A percentile compares a stretch with the other conserved stretches of the same genome.
Evolutionary conservation across 2,329 filamentous ascomycete species (phyloP).

Genomic region (Juglanconis sp.): DNA sequence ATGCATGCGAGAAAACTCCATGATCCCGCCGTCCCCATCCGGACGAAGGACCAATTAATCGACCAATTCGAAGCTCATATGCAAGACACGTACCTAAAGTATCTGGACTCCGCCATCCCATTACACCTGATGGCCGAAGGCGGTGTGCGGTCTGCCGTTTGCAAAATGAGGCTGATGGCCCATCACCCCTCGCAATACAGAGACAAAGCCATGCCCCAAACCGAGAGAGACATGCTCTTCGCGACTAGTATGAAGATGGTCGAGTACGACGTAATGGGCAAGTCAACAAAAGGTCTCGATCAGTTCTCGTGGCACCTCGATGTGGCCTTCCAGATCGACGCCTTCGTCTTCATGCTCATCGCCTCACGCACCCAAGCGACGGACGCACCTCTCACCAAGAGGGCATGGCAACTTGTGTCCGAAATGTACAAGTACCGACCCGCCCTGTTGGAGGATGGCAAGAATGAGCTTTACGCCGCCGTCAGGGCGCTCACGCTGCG

Average conservation of each 20-base stretch:
- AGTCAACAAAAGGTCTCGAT: constrained; percentile 14
- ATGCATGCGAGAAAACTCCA: constrained; percentile 40
- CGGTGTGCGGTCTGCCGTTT: constrained; percentile 19
- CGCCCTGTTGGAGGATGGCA: constrained; percentile 12
- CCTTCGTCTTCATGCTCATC: constrained; percentile 20
- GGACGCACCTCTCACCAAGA: constrained; percentile 13
- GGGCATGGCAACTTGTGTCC: constrained; percentile 21
- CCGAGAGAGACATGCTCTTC: constrained; percentile 24
- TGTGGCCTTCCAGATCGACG: constrained; percentile 22
- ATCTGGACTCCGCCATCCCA: constrained; percentile 30
- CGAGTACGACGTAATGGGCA: constrained; percentile 17
- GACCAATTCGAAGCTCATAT: constrained; percentile 23
- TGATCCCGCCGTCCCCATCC: constrained; percentile 24
- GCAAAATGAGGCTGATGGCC: constrained; percentile 24
- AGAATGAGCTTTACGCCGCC: constrained; percentile 19
- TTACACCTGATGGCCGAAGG: constrained; percentile 27
- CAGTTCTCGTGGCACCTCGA: constrained; percentile 24
- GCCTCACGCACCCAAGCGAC: constrained; percentile 20
- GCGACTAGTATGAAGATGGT: constrained; percentile 21
- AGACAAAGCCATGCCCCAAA: constrained; percentile 20
- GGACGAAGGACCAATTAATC: constrained; percentile 27
- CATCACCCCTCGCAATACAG: constrained; percentile 24
- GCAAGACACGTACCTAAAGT: constrained; percentile 28
- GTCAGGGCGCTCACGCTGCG: constrained; percentile 22
- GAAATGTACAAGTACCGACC: constrained; percentile 19